phyloP scores from a whole-genome alignment of 192 early-diverging fungal genomes.

The Entomortierella beljakovae region DNA sequence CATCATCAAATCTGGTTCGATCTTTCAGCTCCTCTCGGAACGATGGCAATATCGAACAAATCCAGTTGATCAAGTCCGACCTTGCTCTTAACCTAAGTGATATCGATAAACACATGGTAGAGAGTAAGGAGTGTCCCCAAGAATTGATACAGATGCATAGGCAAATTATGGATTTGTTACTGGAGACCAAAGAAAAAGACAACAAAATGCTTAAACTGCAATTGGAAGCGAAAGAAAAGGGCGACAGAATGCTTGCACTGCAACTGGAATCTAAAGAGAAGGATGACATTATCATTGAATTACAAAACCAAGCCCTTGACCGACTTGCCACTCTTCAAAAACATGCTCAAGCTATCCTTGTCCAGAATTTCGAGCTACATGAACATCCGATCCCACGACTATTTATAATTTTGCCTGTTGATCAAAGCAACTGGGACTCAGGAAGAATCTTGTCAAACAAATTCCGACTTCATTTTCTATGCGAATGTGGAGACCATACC shows the following conservation, averaged over 20 bases:
- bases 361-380: no score
- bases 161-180: not conserved
- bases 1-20: not conserved
- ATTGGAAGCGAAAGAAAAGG: not conserved
- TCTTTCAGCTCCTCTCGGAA: not conserved
- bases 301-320: not conserved
- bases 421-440: no score
- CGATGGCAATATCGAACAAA: not conserved
- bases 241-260: not conserved
- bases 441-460: not conserved
- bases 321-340: not conserved
- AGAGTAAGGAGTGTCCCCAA: no score
- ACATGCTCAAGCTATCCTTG: no score
- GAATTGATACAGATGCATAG: not conserved
- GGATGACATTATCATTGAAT: not conserved
- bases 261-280: not conserved
- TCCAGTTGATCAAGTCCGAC: not conserved
- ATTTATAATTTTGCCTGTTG: no score
- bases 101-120: no score
- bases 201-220: not conserved
- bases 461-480: no score
- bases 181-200: constrained; percentile 1
- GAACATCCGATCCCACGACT: no score
- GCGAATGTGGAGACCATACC: no score
- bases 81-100: no score